Percentiles rank a stretch among this genome's conserved stretches.
phyloP scores from a whole-genome alignment of 1,284 basidiomycete species.

The Microbotryum saponariae region DNA sequence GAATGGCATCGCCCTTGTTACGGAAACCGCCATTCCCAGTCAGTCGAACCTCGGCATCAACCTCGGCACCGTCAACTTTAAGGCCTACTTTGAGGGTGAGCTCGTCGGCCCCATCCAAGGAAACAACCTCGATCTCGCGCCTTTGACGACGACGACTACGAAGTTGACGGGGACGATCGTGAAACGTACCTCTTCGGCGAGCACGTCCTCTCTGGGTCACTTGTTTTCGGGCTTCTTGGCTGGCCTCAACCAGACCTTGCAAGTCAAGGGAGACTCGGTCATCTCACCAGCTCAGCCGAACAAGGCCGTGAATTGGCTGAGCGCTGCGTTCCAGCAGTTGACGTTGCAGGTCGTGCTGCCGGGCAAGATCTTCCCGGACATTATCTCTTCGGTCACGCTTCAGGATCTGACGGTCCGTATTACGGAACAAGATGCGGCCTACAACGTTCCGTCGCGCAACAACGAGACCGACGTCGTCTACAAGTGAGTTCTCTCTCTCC shows the following conservation, averaged over 20 bases:
- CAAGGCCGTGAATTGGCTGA: conserved; percentile 59
- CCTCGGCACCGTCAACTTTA: conserved; percentile 61
- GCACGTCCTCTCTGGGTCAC: conserved; percentile 46
- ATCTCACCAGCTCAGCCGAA: conserved; percentile 42
- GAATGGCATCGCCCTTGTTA: conserved; percentile 63
- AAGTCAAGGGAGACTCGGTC: conserved; percentile 56
- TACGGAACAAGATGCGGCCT: conserved; percentile 50
- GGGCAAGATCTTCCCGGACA: conserved; percentile 59
- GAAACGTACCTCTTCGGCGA: conserved; percentile 43
- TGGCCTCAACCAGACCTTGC: conserved; percentile 58
- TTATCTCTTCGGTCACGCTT: conserved; percentile 56
- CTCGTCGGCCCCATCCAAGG: conserved; percentile 30
- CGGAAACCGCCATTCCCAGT: conserved; percentile 60
- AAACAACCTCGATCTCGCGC: conserved; percentile 50
- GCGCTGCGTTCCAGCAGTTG: conserved; percentile 60
- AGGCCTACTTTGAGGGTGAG: conserved; percentile 52
- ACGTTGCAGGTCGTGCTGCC: conserved; percentile 57
- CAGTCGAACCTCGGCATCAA: conserved; percentile 62
- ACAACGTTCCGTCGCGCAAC: conserved; percentile 54
- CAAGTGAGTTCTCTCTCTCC: background rate
- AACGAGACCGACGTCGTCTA: conserved; percentile 52
- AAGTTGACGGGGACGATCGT: conserved; percentile 58
- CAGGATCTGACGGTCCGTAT: conserved; percentile 55
- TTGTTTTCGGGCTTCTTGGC: conserved; percentile 63
- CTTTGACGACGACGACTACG: conserved; percentile 49